Evolutionary conservation across 1,284 basidiomycete species (phyloP), one percentile per base, ranked within the genome.

Genomic region (Leccinum subfulvum): DNA sequence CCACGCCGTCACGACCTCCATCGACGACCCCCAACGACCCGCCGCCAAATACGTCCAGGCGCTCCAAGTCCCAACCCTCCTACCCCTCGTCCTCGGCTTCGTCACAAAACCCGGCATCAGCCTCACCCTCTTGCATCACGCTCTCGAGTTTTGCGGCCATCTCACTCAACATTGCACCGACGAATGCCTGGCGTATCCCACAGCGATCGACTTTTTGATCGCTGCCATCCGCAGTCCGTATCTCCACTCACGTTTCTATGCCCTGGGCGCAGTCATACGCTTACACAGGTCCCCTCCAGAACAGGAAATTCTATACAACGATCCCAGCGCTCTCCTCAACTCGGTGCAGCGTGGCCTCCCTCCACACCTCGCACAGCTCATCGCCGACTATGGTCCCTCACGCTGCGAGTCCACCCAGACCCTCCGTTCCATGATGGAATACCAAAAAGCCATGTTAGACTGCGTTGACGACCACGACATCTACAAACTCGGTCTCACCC

Each of bases 191-290:
- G 73, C 75, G 0, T 76, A 78, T 56, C 78, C 82, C 0, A 71
- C 78, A 1, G 70, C 82, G 30, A 70, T 83, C 28, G 75, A 78
- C 10, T 79, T 87, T 60, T 75, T 89, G 16, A 80, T 86, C 21
- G 82, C 86, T 1, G 80, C 79, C 44, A 72, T 87, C 28, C 81
- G 84, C 26, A 82, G 81, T 69, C 75, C 76, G 35, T 82, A 87
- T 68, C 79, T 86, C 72, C 77, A 79, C 51, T 78, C 74, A 1
- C 82, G 84, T 8, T 81, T 78, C 65, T 74, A 73, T 2, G 84
- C 81, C 13, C 75, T 88, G 1, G 79, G 80, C 3, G 84, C 79
- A 1, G 73, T 88, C 28, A 76, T 87, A 47, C 79, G 84, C 47
- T 73, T 88, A 71, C 81, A 78, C 70, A 67, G 41, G 26, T 61